Evolutionary conservation across 176 grass and related monocot genomes (phyloP).

Genomic region (Luzula sylvatica): DNA sequence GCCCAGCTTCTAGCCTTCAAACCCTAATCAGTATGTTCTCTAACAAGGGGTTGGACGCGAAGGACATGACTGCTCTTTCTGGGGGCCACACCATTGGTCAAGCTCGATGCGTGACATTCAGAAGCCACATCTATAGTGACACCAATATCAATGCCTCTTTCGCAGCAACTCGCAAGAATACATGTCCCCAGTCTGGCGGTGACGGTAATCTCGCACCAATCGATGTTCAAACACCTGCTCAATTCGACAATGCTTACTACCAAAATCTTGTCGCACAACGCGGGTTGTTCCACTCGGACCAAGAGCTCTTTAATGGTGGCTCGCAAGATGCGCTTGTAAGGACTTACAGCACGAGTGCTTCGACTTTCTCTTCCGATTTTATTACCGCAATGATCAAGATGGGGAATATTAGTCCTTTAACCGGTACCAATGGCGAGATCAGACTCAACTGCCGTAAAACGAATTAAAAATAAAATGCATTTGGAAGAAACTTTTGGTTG

Average conservation of each 20-base stretch:
- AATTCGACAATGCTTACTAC: conserved; percentile 81
- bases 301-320: conserved; percentile 79
- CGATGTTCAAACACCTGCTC: conserved; percentile 48
- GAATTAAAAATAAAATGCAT: conserved; percentile 19
- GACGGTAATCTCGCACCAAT: conserved; percentile 47
- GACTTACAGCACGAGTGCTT: conserved; percentile 34
- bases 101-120: conserved; percentile 53
- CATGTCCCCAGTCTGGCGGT: conserved; percentile 44
- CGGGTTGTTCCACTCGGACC: conserved; percentile 72
- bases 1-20: conserved; percentile 29
- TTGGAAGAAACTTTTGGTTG: neutral
- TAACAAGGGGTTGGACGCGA: conserved; percentile 32
- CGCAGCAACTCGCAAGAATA: conserved; percentile 33
- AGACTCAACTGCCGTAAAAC: conserved; percentile 56
- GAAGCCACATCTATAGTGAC: conserved; percentile 64
- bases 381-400: conserved; percentile 60
- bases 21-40: conserved; percentile 39
- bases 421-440: conserved; percentile 43
- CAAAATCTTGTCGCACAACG: conserved; percentile 33
- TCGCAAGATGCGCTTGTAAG: conserved; percentile 64
- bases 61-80: conserved; percentile 83
- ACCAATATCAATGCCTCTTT: conserved; percentile 43
- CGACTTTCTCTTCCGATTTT: conserved; percentile 33
- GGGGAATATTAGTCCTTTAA: conserved; percentile 42
- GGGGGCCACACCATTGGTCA: conserved; percentile 69